A percentile compares a stretch with the other conserved stretches of the same genome.
Conservation (phyloP, 345 rosid species). For the Gynandropsis gynandra region DNA sequence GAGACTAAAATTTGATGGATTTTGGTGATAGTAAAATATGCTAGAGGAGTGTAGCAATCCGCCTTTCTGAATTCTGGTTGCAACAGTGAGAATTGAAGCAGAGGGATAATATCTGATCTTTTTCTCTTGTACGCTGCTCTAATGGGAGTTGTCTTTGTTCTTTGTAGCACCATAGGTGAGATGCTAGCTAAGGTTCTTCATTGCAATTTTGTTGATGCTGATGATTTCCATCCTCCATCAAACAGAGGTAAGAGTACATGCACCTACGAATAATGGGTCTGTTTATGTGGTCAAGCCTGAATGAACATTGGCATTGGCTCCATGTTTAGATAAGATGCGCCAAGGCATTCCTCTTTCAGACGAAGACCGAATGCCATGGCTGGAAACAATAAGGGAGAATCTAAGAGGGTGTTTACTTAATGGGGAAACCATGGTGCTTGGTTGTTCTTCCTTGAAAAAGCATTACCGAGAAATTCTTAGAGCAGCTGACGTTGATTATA, state of each 20-base stretch:
- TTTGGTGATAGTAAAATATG: too few relatives aligned
- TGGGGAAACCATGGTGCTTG: conserved; percentile 45
- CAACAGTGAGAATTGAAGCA: background rate
- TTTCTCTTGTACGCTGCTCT: too few relatives aligned
- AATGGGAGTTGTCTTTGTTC: background rate
- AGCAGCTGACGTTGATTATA: conserved; percentile 48
- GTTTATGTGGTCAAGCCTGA: background rate
- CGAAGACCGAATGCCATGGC: conserved; percentile 86
- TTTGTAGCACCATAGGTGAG: conserved; percentile 58
- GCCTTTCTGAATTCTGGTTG: background rate
- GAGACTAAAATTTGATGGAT: too few relatives aligned
- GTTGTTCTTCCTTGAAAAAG: conserved; percentile 67
- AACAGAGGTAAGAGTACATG: conserved; percentile 53
- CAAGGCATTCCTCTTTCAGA: conserved; percentile 68
- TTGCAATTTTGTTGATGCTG: conserved; percentile 71
- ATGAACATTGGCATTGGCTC: background rate
- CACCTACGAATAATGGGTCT: background rate
- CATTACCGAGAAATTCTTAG: conserved; percentile 69
- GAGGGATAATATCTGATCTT: background rate
- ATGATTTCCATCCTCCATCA: conserved; percentile 67
- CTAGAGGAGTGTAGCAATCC: background rate
- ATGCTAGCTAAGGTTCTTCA: conserved; percentile 47
- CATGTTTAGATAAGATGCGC: conserved; percentile 59
- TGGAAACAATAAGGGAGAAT: conserved; percentile 39
- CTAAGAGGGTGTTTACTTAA: conserved; percentile 31